These are phyloP conservation scores for Cryphonectria carpinicola DNA, from an alignment of 2,329 filamentous ascomycete genomes.

Conservation along the genomic window DNA sequence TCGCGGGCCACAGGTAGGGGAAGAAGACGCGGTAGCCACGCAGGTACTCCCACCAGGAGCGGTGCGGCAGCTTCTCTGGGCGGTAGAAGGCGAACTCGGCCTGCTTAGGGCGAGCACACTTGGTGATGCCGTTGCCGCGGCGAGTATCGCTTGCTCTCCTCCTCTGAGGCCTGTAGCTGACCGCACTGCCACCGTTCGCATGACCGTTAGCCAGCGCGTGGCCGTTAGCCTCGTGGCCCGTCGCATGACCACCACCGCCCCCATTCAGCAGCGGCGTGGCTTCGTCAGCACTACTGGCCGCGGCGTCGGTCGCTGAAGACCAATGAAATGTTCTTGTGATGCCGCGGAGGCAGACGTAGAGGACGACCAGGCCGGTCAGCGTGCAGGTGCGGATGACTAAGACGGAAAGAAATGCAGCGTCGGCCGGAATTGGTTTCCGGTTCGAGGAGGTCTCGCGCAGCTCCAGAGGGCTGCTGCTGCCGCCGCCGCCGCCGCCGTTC, in stretches of 20 bases:
- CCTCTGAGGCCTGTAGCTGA: constrained; percentile 33
- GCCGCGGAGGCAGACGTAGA: constrained; percentile 48
- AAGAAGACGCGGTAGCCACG: constrained; percentile 93
- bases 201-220: constrained; percentile 30
- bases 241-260: constrained; percentile 37
- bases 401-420: constrained; percentile 21
- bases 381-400: constrained; percentile 24
- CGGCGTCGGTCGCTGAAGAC: background rate
- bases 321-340: constrained; percentile 41
- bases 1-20: constrained; percentile 94
- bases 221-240: constrained; percentile 36
- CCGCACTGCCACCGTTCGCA: constrained; percentile 36
- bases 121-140: constrained; percentile 43
- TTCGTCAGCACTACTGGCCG: constrained; percentile 51
- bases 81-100: constrained; percentile 83
- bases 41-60: constrained; percentile 95
- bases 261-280: constrained; percentile 64
- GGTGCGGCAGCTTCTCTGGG: constrained; percentile 81
- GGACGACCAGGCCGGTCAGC: constrained; percentile 23
- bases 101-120: constrained; percentile 38
- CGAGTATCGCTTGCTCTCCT: constrained; percentile 36
- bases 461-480: constrained; percentile 37
- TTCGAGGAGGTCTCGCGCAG: constrained; percentile 53
- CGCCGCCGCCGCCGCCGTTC: constrained; percentile 51
- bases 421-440: constrained; percentile 42